These are phyloP conservation scores for Apiospora kogelbergensis DNA, from an alignment of 2,329 filamentous ascomycete genomes.

Conservation along the genomic window DNA sequence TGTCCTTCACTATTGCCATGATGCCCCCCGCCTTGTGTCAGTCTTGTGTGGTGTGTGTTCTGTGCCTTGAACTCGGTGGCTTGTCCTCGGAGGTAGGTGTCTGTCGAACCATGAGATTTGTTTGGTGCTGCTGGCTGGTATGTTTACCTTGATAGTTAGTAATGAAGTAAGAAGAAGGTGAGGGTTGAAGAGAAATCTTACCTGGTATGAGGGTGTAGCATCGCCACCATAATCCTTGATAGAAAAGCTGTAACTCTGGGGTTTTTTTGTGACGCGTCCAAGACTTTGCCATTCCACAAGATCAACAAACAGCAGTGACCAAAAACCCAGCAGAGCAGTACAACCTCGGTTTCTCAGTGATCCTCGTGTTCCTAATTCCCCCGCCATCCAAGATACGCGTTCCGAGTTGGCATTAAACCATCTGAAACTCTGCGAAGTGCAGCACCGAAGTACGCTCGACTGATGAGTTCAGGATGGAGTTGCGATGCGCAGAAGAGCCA, in stretches of 20 bases:
- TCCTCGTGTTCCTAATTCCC: not conserved
- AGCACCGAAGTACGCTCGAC: slow-evolving; percentile 4
- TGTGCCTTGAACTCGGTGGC: not conserved
- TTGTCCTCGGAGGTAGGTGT: not conserved
- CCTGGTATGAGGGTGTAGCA: not conserved
- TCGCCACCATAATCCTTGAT: not conserved
- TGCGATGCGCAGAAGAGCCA: slow-evolving; percentile 10
- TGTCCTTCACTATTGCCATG: not conserved
- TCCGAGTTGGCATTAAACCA: slow-evolving; percentile 2
- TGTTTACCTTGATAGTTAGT: not conserved
- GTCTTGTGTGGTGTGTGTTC: not conserved
- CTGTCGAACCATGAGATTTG: not conserved
- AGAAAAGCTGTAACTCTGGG: not conserved
- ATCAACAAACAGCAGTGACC: not conserved
- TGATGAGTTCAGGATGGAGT: slow-evolving; percentile 3
- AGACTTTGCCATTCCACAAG: not conserved
- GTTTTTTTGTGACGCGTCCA: not conserved
- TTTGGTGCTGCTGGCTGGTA: not conserved
- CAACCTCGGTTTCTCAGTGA: not conserved
- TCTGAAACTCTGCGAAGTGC: not conserved
- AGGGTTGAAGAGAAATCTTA: not conserved
- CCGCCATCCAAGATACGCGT: not conserved
- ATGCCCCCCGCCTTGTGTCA: not conserved
- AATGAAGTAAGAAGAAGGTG: no score
- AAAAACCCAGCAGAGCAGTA: not conserved